Percentiles rank a stretch among this genome's conserved stretches.
Conservation (phyloP, 345 rosid genomes). For the Murraya paniculata region DNA sequence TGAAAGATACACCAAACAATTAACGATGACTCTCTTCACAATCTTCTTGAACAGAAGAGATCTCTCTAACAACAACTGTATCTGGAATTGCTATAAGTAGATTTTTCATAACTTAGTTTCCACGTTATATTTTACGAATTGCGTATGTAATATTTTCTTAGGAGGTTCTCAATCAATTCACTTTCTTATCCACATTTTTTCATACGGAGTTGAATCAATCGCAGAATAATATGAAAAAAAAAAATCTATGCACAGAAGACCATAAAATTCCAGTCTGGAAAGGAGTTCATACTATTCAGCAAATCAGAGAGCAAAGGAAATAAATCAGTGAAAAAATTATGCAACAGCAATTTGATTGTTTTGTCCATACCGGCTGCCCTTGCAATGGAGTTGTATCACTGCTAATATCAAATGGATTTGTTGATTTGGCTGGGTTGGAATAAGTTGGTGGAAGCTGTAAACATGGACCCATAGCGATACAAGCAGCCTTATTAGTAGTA, state of each 20-base stretch:
- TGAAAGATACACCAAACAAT: background rate
- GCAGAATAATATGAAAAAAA: background rate
- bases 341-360: slow-evolving; percentile 1
- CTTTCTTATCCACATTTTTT: background rate
- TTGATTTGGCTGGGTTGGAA: slow-evolving; percentile 34
- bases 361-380: slow-evolving; percentile 35
- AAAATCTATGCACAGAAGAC: background rate
- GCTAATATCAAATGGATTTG: slow-evolving; percentile 67
- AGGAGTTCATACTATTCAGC: background rate
- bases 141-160: background rate
- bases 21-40: background rate
- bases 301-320: background rate
- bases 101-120: background rate
- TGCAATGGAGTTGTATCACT: slow-evolving; percentile 34
- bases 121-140: background rate
- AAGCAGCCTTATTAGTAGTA: background rate
- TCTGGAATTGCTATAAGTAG: background rate
- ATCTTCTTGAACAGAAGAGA: background rate
- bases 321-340: background rate
- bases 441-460: slow-evolving; percentile 45
- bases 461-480: background rate
- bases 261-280: background rate
- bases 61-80: background rate
- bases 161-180: background rate
- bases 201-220: background rate